phyloP scores from a whole-genome alignment of 2,329 filamentous ascomycete species.

The Apiospora koreana region DNA sequence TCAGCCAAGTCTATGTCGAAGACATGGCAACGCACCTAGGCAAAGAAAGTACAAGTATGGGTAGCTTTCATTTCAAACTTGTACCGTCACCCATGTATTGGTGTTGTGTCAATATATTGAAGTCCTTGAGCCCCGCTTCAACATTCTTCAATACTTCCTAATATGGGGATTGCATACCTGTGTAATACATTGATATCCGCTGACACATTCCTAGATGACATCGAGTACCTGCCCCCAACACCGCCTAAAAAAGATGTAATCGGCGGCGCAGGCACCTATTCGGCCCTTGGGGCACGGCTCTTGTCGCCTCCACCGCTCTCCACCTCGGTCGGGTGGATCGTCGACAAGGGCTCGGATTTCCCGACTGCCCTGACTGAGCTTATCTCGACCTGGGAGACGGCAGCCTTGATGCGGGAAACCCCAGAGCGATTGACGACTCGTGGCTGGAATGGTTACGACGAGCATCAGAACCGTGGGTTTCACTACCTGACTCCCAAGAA shows the following conservation, averaged over 20 bases:
- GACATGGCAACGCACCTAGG: not conserved
- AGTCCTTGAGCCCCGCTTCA: not conserved
- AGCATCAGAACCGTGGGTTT: slow-evolving; percentile 73
- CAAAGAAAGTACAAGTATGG: not conserved
- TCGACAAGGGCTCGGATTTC: slow-evolving; percentile 89
- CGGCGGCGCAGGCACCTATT: slow-evolving; percentile 88
- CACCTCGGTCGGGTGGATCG: slow-evolving; percentile 79
- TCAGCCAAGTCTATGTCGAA: not conserved
- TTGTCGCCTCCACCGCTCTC: slow-evolving; percentile 73
- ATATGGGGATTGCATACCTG: slow-evolving; percentile 7
- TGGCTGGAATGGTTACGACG: slow-evolving; percentile 88
- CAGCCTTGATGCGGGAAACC: slow-evolving; percentile 68
- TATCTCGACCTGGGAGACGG: slow-evolving; percentile 76
- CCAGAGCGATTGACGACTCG: slow-evolving; percentile 75
- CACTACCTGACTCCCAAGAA: slow-evolving; percentile 86
- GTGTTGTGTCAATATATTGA: not conserved
- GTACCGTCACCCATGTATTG: not conserved
- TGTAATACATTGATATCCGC: not conserved
- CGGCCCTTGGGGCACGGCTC: slow-evolving; percentile 84
- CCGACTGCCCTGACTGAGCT: slow-evolving; percentile 63
- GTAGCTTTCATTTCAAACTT: not conserved
- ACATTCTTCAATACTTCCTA: not conserved
- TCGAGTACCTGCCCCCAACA: slow-evolving; percentile 75
- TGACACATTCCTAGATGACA: slow-evolving; percentile 68
- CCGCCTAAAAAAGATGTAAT: slow-evolving; percentile 73